A percentile compares a stretch with the other conserved stretches of the same genome.
Evolutionary conservation across 495 filamentous ascomycete genomes (phyloP).

Genomic region (Penicillium robsamsonii): DNA sequence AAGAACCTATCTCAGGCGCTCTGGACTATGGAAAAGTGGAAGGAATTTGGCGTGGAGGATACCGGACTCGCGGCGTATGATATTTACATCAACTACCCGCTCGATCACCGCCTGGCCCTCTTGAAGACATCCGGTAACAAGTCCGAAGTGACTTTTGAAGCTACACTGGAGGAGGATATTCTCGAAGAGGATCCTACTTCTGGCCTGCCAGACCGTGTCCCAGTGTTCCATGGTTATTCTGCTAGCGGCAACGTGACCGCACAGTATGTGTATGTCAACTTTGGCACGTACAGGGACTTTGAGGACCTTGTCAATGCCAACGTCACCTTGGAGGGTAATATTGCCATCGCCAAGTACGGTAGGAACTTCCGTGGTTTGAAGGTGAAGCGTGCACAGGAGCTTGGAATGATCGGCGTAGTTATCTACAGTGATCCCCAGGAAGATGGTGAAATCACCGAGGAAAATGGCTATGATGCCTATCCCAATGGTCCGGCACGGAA

Average conservation of each 20-base stretch:
- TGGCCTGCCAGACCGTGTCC: slow-evolving; percentile 68
- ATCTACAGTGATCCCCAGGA: slow-evolving; percentile 89
- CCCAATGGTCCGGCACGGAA: slow-evolving; percentile 85
- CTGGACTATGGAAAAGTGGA: slow-evolving; percentile 86
- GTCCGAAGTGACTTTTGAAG: slow-evolving; percentile 67
- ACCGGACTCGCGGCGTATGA: slow-evolving; percentile 78
- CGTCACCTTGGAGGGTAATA: slow-evolving; percentile 76
- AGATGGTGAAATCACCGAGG: slow-evolving; percentile 77
- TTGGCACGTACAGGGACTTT: slow-evolving; percentile 80
- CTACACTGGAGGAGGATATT: slow-evolving; percentile 78
- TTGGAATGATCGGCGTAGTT: slow-evolving; percentile 84
- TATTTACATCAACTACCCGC: slow-evolving; percentile 86
- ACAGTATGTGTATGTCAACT: slow-evolving; percentile 81
- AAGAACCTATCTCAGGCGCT: slow-evolving; percentile 82
- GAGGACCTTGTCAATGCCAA: slow-evolving; percentile 77
- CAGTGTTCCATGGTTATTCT: slow-evolving; percentile 95
- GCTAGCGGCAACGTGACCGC: slow-evolving; percentile 89
- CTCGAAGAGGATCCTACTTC: slow-evolving; percentile 82
- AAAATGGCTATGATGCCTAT: slow-evolving; percentile 77
- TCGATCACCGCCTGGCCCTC: slow-evolving; percentile 74
- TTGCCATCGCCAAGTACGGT: slow-evolving; percentile 85
- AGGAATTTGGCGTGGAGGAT: slow-evolving; percentile 74
- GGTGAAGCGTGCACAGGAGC: slow-evolving; percentile 86
- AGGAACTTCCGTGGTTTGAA: slow-evolving; percentile 86
- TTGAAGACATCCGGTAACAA: slow-evolving; percentile 52